Evolutionary conservation across 495 filamentous ascomycete species (phyloP).

Genomic region (Glonium stellatum): DNA sequence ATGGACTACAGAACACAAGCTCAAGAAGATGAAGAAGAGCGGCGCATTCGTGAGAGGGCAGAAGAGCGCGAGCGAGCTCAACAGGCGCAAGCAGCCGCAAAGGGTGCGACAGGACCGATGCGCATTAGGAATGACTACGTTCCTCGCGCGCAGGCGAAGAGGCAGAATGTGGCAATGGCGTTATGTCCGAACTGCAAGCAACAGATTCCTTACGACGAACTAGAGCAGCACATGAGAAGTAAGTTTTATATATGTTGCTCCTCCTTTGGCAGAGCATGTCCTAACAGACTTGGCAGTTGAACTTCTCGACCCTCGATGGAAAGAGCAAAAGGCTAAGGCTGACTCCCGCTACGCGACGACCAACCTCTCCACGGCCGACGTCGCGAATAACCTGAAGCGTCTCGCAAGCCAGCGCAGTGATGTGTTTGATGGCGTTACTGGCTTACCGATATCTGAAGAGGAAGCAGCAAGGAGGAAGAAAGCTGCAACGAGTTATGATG

Average conservation of each 20-base stretch:
- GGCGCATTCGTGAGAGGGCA: slow-evolving; percentile 57
- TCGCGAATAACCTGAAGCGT: slow-evolving; percentile 93
- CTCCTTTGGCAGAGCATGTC: slow-evolving; percentile 5
- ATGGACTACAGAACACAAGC: slow-evolving; percentile 10
- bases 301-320: slow-evolving; percentile 90
- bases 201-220: slow-evolving; percentile 74
- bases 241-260: slow-evolving; percentile 24
- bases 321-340: slow-evolving; percentile 84
- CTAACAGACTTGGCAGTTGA: slow-evolving; percentile 51
- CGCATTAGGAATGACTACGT: slow-evolving; percentile 92
- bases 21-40: slow-evolving; percentile 59
- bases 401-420: slow-evolving; percentile 86
- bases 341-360: slow-evolving; percentile 79
- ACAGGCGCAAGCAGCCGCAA: slow-evolving; percentile 70
- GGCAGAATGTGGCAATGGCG: slow-evolving; percentile 57
- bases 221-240: slow-evolving; percentile 92
- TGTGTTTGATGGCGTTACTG: slow-evolving; percentile 74
- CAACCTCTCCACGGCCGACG: slow-evolving; percentile 78
- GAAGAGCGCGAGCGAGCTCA: slow-evolving; percentile 66
- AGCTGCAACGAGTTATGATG: slow-evolving; percentile 58
- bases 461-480: slow-evolving; percentile 72
- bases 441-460: slow-evolving; percentile 60
- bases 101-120: slow-evolving; percentile 65
- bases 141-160: slow-evolving; percentile 68
- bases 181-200: slow-evolving; percentile 93